Evolutionary conservation across 2,329 filamentous ascomycete genomes (phyloP).

Genomic region (Exophiala sideris): DNA sequence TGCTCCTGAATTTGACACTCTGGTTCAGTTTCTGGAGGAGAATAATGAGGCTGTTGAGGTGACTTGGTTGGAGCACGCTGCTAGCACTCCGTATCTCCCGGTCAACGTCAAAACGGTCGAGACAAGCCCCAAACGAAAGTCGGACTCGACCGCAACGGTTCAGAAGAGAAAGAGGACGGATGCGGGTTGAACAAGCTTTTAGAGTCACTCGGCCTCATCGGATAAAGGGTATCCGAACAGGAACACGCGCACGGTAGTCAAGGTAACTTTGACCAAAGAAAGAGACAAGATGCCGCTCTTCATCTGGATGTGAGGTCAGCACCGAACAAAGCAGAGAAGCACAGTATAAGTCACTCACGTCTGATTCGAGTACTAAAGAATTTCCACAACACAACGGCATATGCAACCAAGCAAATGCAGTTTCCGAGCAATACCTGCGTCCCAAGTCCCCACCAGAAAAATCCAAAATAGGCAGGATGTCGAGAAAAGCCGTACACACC

Average conservation of each 20-base stretch:
- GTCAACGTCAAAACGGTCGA: constrained; percentile 17
- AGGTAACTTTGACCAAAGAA: constrained; percentile 86
- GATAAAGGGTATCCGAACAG: constrained; percentile 79
- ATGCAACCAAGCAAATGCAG: constrained; percentile 69
- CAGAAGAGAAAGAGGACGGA: constrained; percentile 11
- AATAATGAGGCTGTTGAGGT: constrained; percentile 16
- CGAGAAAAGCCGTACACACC: constrained; percentile 74
- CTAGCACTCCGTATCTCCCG: constrained; percentile 13
- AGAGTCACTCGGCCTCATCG: constrained; percentile 28
- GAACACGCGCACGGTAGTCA: constrained; percentile 66
- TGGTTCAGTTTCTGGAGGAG: constrained; percentile 14
- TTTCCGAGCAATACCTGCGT: constrained; percentile 91
- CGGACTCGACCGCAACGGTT: neutral
- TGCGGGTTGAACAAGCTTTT: constrained; percentile 1
- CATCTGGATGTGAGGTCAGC: constrained; percentile 47
- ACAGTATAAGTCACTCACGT: constrained; percentile 43
- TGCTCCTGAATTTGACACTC: constrained; percentile 5
- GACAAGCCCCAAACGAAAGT: constrained; percentile 4
- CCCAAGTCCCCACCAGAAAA: constrained; percentile 97
- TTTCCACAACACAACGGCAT: constrained; percentile 72
- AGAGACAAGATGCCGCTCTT: constrained; percentile 71
- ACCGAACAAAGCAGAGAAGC: neutral
- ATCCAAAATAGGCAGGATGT: constrained; percentile 95
- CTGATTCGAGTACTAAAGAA: constrained; percentile 76
- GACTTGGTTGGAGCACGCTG: constrained; percentile 20